A percentile compares a stretch with the other conserved stretches of the same genome.
These are phyloP conservation scores for Fusarium xylarioides DNA, from an alignment of 2,329 filamentous ascomycete species.

Conservation along the genomic window DNA sequence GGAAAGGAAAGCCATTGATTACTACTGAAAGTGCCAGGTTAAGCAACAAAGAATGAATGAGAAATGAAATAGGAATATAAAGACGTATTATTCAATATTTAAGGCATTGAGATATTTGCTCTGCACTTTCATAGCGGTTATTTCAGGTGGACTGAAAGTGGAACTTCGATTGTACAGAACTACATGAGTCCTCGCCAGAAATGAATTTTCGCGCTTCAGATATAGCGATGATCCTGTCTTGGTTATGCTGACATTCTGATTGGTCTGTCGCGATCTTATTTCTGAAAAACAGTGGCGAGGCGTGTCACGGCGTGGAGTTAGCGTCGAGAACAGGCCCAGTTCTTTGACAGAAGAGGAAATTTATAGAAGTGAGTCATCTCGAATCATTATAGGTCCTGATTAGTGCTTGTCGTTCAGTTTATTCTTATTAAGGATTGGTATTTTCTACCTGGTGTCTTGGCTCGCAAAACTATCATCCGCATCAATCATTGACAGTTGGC, in stretches of 20 bases:
- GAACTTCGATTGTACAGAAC: background rate
- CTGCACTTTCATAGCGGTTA: fast-evolving
- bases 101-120: background rate
- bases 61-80: background rate
- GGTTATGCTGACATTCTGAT: background rate
- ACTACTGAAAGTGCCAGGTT: background rate
- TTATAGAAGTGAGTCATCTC: background rate
- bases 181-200: background rate
- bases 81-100: fast-evolving
- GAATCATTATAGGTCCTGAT: background rate
- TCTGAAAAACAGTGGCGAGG: background rate
- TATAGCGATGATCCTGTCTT: background rate
- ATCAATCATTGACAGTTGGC: too few species aligned
- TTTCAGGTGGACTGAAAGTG: background rate
- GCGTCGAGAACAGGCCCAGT: background rate
- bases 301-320: background rate
- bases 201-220: background rate
- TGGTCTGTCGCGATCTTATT: background rate
- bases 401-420: background rate
- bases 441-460: too few species aligned
- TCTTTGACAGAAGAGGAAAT: background rate
- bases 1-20: background rate
- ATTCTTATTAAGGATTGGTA: fast-evolving
- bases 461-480: too few species aligned
- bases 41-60: fast-evolving